Evolutionary conservation across 2,329 filamentous ascomycete species (phyloP).

Genomic region (Hypoxylon sp.): DNA sequence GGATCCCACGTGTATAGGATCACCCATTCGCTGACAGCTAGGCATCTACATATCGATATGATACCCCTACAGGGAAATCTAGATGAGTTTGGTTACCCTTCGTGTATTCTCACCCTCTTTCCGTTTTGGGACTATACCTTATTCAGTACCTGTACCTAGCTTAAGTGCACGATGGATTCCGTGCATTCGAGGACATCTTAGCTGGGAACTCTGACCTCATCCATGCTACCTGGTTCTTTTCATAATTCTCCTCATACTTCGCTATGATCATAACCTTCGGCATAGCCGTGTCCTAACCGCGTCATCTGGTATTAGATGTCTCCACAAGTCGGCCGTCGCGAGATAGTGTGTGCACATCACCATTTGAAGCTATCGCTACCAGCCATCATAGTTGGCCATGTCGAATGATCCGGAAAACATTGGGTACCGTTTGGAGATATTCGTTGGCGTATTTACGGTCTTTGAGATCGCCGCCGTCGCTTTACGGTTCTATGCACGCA

Average conservation of each 20-base stretch:
- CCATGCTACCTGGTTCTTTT: background rate
- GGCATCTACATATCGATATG: background rate
- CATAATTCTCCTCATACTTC: background rate
- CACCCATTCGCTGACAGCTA: background rate
- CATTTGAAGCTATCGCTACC: background rate
- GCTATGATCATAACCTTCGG: background rate
- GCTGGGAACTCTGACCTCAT: background rate
- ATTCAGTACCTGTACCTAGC: background rate
- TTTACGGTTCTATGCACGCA: conserved; percentile 40
- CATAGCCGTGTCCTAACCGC: background rate
- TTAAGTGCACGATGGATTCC: background rate
- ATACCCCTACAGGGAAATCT: background rate
- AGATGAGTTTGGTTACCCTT: background rate
- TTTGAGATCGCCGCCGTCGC: conserved; percentile 33
- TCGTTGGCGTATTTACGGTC: conserved; percentile 32
- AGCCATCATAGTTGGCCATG: background rate
- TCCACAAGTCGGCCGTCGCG: background rate
- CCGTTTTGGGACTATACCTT: background rate
- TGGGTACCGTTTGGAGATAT: conserved; percentile 34
- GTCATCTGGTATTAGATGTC: background rate
- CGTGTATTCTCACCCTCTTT: background rate
- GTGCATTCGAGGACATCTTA: background rate
- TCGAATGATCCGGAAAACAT: conserved; percentile 25
- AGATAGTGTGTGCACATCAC: background rate
- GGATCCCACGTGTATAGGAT: background rate